A percentile compares a stretch with the other conserved stretches of the same genome.
These are phyloP conservation scores for Sphagnum fallax DNA, from an alignment of 228 moss, liverwort and hornwort species.

Conservation along the genomic window DNA sequence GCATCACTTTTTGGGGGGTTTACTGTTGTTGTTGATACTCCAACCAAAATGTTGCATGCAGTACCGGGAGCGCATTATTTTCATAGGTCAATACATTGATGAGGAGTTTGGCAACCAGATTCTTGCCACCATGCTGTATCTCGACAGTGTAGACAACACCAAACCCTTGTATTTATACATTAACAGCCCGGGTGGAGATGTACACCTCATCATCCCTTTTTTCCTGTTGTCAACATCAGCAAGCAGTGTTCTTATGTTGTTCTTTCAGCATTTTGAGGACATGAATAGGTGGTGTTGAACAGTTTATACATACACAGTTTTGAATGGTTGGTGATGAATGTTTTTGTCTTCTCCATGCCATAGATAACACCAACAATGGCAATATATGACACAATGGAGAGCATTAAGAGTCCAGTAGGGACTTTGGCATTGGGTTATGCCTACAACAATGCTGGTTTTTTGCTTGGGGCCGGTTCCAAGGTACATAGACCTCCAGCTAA, in stretches of 20 bases:
- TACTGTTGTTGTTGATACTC: background rate
- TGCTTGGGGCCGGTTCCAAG: slow-evolving; percentile 90
- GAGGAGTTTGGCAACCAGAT: slow-evolving; percentile 98
- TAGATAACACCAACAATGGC: slow-evolving; percentile 98
- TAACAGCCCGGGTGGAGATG: slow-evolving; percentile 97
- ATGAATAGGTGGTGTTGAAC: too few species aligned
- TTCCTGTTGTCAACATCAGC: background rate
- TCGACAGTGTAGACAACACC: slow-evolving; percentile 85
- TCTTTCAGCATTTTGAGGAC: background rate
- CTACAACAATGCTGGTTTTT: slow-evolving; percentile 93
- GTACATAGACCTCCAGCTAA: slow-evolving; percentile 13
- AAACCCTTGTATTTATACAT: slow-evolving; percentile 91
- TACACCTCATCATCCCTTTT: slow-evolving; percentile 17
- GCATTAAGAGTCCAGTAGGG: slow-evolving; percentile 89
- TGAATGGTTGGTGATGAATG: too few species aligned
- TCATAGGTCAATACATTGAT: slow-evolving; percentile 89
- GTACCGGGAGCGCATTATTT: slow-evolving; percentile 97
- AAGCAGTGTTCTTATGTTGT: background rate
- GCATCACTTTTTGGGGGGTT: background rate
- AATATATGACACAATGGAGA: slow-evolving; percentile 82
- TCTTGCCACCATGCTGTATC: slow-evolving; percentile 90
- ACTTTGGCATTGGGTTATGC: slow-evolving; percentile 97
- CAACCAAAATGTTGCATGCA: slow-evolving; percentile 18
- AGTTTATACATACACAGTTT: too few species aligned
- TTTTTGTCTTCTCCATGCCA: background rate